phyloP scores from a whole-genome alignment of 768 basidiomycete genomes.

The Amanita phalloides region DNA sequence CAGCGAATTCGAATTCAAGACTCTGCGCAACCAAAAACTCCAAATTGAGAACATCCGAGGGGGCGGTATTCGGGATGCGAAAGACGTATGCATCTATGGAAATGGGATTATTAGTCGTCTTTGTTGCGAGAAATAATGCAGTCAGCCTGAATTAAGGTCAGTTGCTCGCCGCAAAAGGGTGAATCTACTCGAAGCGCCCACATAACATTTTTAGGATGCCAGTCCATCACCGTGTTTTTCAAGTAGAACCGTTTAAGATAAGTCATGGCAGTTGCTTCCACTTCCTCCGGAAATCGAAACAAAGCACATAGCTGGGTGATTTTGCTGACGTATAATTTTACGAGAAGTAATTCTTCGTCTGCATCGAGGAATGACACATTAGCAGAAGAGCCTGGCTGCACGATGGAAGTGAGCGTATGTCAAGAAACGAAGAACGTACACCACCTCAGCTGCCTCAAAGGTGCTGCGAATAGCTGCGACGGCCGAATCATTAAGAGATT shows the following conservation, averaged over 20 bases:
- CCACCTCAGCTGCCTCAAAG: constrained; percentile 73
- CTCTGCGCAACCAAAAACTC: constrained; percentile 96
- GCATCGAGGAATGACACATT: constrained; percentile 66
- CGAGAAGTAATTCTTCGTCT: constrained; percentile 79
- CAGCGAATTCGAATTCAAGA: constrained; percentile 86
- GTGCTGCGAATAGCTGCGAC: constrained; percentile 68
- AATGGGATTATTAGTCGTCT: constrained; percentile 94
- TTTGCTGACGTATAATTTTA: constrained; percentile 82
- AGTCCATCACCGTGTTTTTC: constrained; percentile 98
- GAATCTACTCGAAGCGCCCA: constrained; percentile 24
- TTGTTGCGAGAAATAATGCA: constrained; percentile 88
- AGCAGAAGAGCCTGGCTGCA: constrained; percentile 61
- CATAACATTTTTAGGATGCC: constrained; percentile 99
- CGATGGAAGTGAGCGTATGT: constrained; percentile 11
- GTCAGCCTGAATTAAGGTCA: constrained; percentile 59
- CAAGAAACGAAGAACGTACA: constrained; percentile 10
- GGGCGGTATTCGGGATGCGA: constrained; percentile 71
- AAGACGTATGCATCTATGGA: constrained; percentile 77
- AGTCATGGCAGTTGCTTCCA: constrained; percentile 84
- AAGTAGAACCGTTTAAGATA: constrained; percentile 97
- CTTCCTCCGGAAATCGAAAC: constrained; percentile 85
- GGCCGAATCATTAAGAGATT: constrained; percentile 62
- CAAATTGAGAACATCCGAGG: constrained; percentile 82
- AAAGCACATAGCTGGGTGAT: constrained; percentile 76
- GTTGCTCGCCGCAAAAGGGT: background rate